These are phyloP conservation scores for Volvox africanus DNA, from an alignment of 139 green algal genomes.

Conservation along the genomic window DNA sequence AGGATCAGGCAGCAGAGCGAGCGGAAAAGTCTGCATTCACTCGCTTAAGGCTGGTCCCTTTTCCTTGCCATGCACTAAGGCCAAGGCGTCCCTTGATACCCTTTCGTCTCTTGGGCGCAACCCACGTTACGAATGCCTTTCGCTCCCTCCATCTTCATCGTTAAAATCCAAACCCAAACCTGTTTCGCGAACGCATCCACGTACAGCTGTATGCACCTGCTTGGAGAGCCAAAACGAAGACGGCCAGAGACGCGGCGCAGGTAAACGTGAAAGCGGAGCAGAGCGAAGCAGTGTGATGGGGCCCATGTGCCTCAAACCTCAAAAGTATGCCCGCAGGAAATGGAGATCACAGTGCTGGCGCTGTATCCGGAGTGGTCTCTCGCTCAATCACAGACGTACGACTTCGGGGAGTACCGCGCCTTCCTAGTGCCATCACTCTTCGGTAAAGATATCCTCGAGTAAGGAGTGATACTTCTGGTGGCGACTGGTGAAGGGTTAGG, in stretches of 20 bases:
- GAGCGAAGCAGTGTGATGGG: background rate
- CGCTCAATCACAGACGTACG: background rate
- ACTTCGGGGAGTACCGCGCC: conserved; percentile 29
- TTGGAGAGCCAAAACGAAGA: conserved; percentile 41
- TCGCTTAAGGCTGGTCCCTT: no score
- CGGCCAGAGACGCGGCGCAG: conserved; percentile 55
- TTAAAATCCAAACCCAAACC: background rate
- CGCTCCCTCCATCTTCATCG: background rate
- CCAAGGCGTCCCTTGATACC: no score
- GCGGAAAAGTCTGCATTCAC: no score
- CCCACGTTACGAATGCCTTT: background rate
- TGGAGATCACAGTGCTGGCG: conserved; percentile 20
- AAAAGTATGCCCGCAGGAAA: background rate
- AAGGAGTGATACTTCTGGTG: background rate
- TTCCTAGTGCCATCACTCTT: conserved; percentile 53
- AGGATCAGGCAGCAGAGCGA: no score
- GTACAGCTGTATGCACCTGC: conserved; percentile 57
- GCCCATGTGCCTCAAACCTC: no score
- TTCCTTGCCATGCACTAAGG: no score
- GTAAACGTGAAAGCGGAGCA: conserved; percentile 10
- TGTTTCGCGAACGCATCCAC: background rate
- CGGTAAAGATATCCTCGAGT: conserved; percentile 64
- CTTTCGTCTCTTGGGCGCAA: no score
- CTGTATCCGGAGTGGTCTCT: conserved; percentile 8
- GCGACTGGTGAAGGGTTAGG: no score